Percentiles rank a stretch among this genome's conserved stretches.
These are phyloP conservation scores for Trichoderma guizhouense DNA, from an alignment of 2,329 filamentous ascomycete genomes.

Conservation along the genomic window DNA sequence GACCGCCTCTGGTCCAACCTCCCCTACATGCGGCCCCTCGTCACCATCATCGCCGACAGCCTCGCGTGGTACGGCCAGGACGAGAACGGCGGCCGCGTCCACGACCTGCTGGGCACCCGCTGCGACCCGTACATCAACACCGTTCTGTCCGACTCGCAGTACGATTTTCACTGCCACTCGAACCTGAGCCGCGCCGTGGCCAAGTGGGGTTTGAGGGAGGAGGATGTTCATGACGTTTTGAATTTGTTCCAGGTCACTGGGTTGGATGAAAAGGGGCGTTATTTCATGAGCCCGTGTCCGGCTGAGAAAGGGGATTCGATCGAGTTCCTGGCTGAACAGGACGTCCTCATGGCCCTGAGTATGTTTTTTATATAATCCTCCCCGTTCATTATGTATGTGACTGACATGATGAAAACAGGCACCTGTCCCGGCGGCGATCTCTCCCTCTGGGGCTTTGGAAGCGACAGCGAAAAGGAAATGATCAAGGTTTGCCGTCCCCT, in stretches of 20 bases:
- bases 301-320: slow-evolving; percentile 57
- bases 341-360: slow-evolving; percentile 62
- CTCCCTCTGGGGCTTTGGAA: slow-evolving; percentile 77
- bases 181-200: slow-evolving; percentile 73
- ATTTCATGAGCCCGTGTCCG: slow-evolving; percentile 69
- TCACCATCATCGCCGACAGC: slow-evolving; percentile 68
- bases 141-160: slow-evolving; percentile 65
- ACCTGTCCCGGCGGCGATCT: slow-evolving; percentile 81
- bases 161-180: slow-evolving; percentile 81
- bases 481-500: slow-evolving; percentile 68
- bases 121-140: slow-evolving; percentile 83
- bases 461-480: slow-evolving; percentile 65
- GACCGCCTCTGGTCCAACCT: slow-evolving; percentile 76
- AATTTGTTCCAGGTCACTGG: slow-evolving; percentile 87
- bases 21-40: slow-evolving; percentile 72
- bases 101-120: slow-evolving; percentile 77
- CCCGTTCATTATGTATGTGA: neutral
- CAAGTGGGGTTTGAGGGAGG: slow-evolving; percentile 65
- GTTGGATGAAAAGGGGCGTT: slow-evolving; percentile 65
- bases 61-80: slow-evolving; percentile 59
- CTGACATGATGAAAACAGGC: slow-evolving; percentile 31
- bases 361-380: slow-evolving; percentile 22
- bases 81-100: slow-evolving; percentile 62
- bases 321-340: slow-evolving; percentile 77
- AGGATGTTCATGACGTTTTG: slow-evolving; percentile 78